These are phyloP conservation scores for Linum trigynum DNA, from an alignment of 345 rosid genomes.

Conservation along the genomic window DNA sequence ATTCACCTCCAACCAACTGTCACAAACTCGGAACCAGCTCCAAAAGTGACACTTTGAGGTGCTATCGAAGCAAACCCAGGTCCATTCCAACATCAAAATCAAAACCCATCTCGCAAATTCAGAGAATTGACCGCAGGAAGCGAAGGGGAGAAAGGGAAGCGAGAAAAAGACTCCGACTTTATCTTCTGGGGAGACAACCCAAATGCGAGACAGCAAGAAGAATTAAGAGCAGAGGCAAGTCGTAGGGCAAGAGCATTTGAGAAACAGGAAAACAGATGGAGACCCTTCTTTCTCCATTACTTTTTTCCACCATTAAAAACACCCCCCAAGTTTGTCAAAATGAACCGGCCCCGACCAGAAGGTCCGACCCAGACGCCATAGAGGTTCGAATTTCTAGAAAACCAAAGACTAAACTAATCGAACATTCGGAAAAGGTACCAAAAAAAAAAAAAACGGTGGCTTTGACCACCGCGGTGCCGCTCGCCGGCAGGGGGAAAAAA, in stretches of 20 bases:
- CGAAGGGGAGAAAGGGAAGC: constrained; percentile 10
- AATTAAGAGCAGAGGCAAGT: constrained; percentile 21
- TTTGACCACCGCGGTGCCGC: too few relatives aligned
- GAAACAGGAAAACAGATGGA: constrained; percentile 27
- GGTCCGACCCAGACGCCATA: background rate
- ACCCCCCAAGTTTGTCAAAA: background rate
- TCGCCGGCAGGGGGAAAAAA: too few relatives aligned
- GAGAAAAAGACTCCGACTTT: constrained; percentile 9
- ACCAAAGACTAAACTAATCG: too few relatives aligned
- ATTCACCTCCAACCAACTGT: constrained; percentile 14
- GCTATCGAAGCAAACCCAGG: constrained; percentile 16
- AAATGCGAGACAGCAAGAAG: constrained; percentile 36
- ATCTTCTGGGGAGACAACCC: background rate
- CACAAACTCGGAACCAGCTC: constrained; percentile 13
- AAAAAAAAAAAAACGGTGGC: too few relatives aligned
- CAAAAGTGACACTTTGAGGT: background rate
- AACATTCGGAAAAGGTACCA: too few relatives aligned
- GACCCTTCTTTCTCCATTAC: constrained; percentile 17
- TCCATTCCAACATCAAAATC: constrained; percentile 12
- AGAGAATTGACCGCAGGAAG: background rate
- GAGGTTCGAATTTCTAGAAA: background rate
- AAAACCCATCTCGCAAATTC: constrained; percentile 17
- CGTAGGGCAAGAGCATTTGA: constrained; percentile 21
- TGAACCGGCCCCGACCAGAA: background rate
- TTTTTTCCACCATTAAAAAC: background rate